A percentile compares a stretch with the other conserved stretches of the same genome.
Conservation (phyloP, 2,329 filamentous ascomycete species). For the Aspergillus tamarii region DNA sequence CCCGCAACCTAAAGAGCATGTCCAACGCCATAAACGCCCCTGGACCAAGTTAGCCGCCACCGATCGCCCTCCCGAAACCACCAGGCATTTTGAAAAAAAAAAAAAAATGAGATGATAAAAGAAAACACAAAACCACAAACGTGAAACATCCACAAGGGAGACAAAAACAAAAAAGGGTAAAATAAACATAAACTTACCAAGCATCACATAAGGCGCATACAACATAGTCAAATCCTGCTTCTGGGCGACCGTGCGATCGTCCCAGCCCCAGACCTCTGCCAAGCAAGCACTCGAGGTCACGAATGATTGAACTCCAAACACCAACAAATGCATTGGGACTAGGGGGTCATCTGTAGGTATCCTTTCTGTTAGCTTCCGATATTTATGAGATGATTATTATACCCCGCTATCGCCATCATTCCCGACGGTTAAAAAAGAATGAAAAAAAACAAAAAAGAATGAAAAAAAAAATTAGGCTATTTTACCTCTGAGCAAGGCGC, state of each 20-base stretch:
- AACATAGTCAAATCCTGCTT: constrained; percentile 56
- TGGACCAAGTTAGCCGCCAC: constrained; percentile 16
- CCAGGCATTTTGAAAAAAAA: too few species aligned
- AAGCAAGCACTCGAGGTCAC: constrained; percentile 67
- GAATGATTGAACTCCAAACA: constrained; percentile 62
- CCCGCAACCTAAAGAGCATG: constrained; percentile 39
- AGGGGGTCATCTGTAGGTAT: constrained; percentile 55
- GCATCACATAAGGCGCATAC: constrained; percentile 60
- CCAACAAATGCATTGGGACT: constrained; percentile 62
- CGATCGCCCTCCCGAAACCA: background rate
- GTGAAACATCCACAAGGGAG: background rate
- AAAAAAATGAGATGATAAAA: background rate
- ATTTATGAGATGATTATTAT: background rate
- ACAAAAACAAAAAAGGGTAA: background rate
- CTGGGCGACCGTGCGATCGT: constrained; percentile 46
- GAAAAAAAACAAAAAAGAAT: background rate
- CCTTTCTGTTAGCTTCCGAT: background rate
- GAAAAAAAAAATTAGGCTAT: background rate
- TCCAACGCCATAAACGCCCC: constrained; percentile 44
- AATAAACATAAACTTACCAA: constrained; percentile 50
- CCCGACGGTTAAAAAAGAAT: background rate
- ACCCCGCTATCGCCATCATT: background rate
- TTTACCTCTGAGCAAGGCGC: constrained; percentile 56
- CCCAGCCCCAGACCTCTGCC: constrained; percentile 63
- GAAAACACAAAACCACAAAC: background rate